Evolutionary conservation across 371 early-diverging fungal species (phyloP), one percentile per base, ranked within the genome.

Genomic region (Rhizopus delemar): DNA sequence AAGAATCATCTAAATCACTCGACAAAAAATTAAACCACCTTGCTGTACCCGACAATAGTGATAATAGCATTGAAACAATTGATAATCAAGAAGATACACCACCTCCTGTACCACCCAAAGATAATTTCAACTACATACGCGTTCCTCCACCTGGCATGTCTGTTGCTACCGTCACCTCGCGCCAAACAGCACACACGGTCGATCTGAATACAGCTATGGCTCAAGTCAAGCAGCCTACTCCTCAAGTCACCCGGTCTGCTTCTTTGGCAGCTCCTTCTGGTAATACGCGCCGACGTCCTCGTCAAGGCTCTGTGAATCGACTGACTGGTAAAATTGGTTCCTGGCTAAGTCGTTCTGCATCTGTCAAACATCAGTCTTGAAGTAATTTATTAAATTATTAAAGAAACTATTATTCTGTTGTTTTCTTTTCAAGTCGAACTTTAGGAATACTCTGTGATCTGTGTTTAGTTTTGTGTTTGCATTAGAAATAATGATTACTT

Each of bases 51-150:
- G 22, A 28, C 5, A 56, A 51, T 31, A 46, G 55, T 46, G 38
- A 29, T 8, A 52, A 52, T 12, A 38, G 33, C 12, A 56, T 59
- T 52, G 46, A 41, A 31, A 49, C 34, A n/a, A 8, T 22, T 12
- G 13, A n/a, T 13, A 5, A 46, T 12, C 11, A 51, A 41, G 22
- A 22, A 22, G 53, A 60, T 28, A 38, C 48, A 13, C 60, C 64
- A 8, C 68, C 68, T 45, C 68, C 63, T 22, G 64, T 68, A 1
- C 68, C 68, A 51, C 68, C 63, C 0, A 60, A 63, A 38, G 68
- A 68, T 38, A 38, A 38, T 13, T 8, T 29, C 15, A 51, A 51
- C 9, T 65, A 59, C 46, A 38, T 45, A 2, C 35, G 29, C 9
- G 46, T 7, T 15, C 43, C 53, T 15, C 68, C 68, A 4, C 68